Percentiles rank a stretch among this genome's conserved stretches.
Conservation (phyloP, 176 grass and related monocot species). For the Rhynchospora pubera region DNA sequence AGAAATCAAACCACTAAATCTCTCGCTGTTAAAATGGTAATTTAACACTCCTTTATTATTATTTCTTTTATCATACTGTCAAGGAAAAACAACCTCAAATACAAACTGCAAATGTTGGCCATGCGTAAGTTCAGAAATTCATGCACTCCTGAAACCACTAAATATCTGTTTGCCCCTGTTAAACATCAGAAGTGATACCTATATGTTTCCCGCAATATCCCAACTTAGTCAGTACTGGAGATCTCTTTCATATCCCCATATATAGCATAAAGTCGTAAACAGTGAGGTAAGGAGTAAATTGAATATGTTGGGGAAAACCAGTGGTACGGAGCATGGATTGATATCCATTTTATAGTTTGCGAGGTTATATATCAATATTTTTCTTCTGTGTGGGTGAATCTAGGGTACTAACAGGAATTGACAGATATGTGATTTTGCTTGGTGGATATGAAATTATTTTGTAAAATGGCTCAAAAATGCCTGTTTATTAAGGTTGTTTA, state of each 20-base stretch:
- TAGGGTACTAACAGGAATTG: not conserved
- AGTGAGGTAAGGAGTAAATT: not conserved
- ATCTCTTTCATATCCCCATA: not conserved
- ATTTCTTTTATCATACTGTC: no score
- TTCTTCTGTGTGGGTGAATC: not conserved
- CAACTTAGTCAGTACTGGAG: no score
- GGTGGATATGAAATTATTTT: no score
- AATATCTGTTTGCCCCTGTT: not conserved
- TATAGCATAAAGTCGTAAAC: not conserved
- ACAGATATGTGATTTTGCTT: no score
- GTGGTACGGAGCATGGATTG: no score
- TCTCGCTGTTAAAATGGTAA: constrained; percentile 91
- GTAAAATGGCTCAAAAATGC: not conserved
- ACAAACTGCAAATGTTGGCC: not conserved
- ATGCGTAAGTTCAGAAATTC: not conserved
- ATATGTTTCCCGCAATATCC: no score
- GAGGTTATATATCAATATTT: not conserved
- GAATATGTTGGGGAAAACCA: not conserved
- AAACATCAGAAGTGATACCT: not conserved
- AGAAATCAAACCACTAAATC: constrained; percentile 83
- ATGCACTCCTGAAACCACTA: not conserved
- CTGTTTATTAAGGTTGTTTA: not conserved
- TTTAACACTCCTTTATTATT: constrained; percentile 14
- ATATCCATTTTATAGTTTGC: no score
- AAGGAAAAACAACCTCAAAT: not conserved